phyloP scores from a whole-genome alignment of 306 rosid species.

The Cucumis cinereus region DNA sequence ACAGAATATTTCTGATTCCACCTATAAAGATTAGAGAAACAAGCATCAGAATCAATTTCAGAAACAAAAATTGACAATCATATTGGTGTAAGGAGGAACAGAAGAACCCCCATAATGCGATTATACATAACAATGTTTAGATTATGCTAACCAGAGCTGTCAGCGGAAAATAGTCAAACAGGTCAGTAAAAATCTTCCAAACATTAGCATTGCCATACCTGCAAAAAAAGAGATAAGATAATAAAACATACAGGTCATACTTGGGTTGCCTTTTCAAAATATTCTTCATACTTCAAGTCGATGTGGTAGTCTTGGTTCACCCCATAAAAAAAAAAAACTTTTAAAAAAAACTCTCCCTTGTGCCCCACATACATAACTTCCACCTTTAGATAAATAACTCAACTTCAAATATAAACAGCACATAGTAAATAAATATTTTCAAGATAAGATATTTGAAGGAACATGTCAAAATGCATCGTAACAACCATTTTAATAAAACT shows the following conservation, averaged over 20 bases:
- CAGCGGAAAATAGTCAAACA: conserved; percentile 93
- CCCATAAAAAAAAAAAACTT: too few relatives aligned
- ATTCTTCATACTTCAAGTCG: not conserved
- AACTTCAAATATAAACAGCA: not conserved
- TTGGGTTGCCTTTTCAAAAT: not conserved
- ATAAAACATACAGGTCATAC: not conserved
- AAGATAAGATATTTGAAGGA: not conserved
- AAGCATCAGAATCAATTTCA: not conserved
- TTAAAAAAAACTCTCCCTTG: not conserved
- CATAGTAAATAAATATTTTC: not conserved
- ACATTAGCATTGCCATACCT: conserved; percentile 98
- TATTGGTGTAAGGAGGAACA: not conserved
- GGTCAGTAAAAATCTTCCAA: conserved; percentile 89
- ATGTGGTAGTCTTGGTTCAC: not conserved
- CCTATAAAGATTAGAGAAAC: conserved; percentile 26
- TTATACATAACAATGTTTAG: not conserved
- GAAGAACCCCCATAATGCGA: not conserved
- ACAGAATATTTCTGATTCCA: conserved; percentile 92
- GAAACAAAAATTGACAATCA: not conserved
- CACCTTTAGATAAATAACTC: not conserved
- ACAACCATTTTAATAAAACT: not conserved
- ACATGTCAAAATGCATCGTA: not conserved
- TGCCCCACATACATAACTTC: not conserved
- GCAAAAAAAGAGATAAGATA: conserved; percentile 23
- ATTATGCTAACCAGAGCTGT: conserved; percentile 81